Evolutionary conservation across 352 stramenopile species (phyloP).

Genomic region (Phytophthora pisi): DNA sequence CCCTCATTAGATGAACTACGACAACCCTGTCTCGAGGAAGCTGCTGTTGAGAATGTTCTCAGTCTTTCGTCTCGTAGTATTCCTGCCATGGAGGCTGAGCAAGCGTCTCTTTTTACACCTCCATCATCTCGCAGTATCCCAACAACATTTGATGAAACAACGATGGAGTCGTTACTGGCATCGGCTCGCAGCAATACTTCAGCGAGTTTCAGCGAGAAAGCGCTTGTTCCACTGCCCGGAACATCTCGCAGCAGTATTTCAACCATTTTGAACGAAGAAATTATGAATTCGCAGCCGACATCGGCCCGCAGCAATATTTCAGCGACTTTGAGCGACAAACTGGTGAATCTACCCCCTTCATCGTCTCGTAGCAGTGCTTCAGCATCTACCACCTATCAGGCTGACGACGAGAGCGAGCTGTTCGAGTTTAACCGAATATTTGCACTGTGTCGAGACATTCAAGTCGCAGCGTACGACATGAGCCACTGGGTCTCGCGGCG

Average conservation of each 20-base stretch:
- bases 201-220: background rate
- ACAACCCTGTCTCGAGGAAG: background rate
- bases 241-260: background rate
- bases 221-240: background rate
- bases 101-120: background rate
- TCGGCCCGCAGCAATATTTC: background rate
- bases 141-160: background rate
- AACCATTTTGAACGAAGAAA: background rate
- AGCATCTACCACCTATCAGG: conserved; percentile 6
- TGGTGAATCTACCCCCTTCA: background rate
- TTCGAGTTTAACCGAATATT: conserved; percentile 41
- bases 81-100: background rate
- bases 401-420: conserved; percentile 14
- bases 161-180: background rate
- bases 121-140: background rate
- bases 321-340: background rate
- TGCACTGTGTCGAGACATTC: conserved; percentile 56
- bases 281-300: background rate
- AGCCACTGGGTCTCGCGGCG: conserved; percentile 39
- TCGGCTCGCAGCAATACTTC: conserved; percentile 1
- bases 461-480: conserved; percentile 53
- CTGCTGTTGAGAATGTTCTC: background rate
- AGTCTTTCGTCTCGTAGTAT: conserved; percentile 1
- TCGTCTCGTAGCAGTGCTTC: conserved; percentile 6
- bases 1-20: background rate